Evolutionary conservation across 2,329 filamentous ascomycete species (phyloP), one percentile per base, ranked within the genome.

Genomic region (Aurifilum marmelostoma): DNA sequence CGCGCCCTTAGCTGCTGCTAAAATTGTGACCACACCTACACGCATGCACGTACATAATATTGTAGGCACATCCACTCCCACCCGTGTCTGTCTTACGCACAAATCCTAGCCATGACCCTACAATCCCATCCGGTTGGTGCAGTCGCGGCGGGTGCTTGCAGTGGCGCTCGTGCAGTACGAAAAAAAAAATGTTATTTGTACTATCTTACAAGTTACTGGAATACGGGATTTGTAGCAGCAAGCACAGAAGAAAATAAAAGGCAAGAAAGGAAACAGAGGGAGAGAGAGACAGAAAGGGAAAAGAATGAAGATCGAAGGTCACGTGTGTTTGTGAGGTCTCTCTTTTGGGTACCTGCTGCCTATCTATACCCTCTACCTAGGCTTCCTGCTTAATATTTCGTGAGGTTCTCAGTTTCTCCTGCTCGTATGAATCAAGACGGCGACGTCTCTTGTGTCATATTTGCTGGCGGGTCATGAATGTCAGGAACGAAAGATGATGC

Each of bases 71-170:
- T 14, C 11, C 52, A 54, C 24, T 27, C 24, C 6, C 24, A 27
- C 27, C 9, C 52, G 21, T 47, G 18, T 47, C 6, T 47, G 43
- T 47, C 43, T 47, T 8, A 47, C 21, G 43, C 43, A 47, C 21
- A 27, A 56, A 27, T 56, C 9, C 12, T 18, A 29, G 52, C 52
- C 24, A 21, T 16, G 52, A 29, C 32, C 52, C 24, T 56, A 14
- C 52, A 56, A 54, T 7, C 27, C 32, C 18, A 34, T 29, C 56
- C 29, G 29, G 56, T 59, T 37, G 56, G 18, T 37, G 21, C 29
- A 7, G 27, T 59, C 21, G 9, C 12, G 56, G 32, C 56, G 56
- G 56, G 56, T 59, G 29, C 56, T 59, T 59, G 56, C 56, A 59
- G 37, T 59, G 29, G 56, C 56, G 56, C 18, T n/a, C 29, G 21